Percentiles rank a stretch among this genome's conserved stretches.
Conservation (phyloP, 306 rosid species). For the Vigna nakashimae region DNA sequence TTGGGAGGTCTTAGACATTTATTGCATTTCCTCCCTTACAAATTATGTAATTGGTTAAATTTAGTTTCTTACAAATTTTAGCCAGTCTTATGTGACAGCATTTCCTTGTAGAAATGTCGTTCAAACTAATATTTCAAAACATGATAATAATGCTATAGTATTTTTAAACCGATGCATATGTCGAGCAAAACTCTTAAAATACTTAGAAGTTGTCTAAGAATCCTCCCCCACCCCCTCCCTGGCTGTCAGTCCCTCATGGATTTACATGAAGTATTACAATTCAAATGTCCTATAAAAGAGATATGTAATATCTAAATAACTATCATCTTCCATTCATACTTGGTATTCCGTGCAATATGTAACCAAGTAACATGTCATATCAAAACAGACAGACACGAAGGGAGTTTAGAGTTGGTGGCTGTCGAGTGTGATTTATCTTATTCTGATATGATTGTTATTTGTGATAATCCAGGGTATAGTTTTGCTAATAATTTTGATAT, state of each 20-base stretch:
- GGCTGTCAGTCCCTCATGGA: not conserved
- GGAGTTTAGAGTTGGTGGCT: not conserved
- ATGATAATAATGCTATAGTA: too few species aligned
- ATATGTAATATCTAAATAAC: conserved; percentile 4
- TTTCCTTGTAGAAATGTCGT: conserved; percentile 24
- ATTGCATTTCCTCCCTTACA: conserved; percentile 13
- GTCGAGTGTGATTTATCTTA: conserved; percentile 1
- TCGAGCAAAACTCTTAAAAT: too few species aligned
- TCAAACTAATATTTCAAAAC: not conserved
- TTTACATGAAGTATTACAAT: not conserved
- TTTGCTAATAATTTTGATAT: conserved; percentile 81
- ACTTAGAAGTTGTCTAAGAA: too few species aligned
- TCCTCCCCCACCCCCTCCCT: not conserved
- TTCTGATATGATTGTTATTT: conserved; percentile 46
- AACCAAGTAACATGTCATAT: not conserved
- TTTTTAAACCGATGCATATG: too few species aligned
- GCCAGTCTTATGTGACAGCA: not conserved
- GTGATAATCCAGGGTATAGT: conserved; percentile 75
- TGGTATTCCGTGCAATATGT: not conserved
- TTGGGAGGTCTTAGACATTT: conserved; percentile 1
- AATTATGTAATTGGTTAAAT: conserved; percentile 11
- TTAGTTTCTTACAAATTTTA: conserved; percentile 24
- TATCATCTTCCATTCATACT: not conserved
- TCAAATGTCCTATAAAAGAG: not conserved
- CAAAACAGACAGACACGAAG: too few species aligned